Conservation (phyloP, 352 stramenopile species). For the Phytophthora pini region DNA sequence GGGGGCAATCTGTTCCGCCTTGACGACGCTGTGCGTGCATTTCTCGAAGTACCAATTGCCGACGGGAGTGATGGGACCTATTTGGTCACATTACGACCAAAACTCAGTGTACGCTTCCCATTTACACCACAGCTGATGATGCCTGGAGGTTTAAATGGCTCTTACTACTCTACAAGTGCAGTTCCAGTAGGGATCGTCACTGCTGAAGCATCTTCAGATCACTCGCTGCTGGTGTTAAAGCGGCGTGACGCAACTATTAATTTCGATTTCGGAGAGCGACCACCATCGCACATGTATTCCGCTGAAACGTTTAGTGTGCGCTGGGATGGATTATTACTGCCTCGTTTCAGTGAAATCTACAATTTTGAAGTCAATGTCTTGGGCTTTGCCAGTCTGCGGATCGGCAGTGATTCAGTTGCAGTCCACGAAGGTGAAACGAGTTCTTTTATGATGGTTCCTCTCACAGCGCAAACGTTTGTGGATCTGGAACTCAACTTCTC, state of each 20-base stretch:
- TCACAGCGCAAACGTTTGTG: constrained; percentile 51
- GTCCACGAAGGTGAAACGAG: constrained; percentile 8
- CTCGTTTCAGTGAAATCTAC: constrained; percentile 63
- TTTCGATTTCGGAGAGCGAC: constrained; percentile 54
- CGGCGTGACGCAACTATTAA: constrained; percentile 47
- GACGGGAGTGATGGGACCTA: constrained; percentile 53
- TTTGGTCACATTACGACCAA: constrained; percentile 40
- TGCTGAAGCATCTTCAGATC: constrained; percentile 24
- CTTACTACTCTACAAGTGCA: constrained; percentile 48
- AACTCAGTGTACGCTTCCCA: constrained; percentile 23
- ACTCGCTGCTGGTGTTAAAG: constrained; percentile 26
- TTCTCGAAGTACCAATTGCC: constrained; percentile 34
- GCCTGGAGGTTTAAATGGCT: constrained; percentile 62
- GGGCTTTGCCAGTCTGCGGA: constrained; percentile 40
- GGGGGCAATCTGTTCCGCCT: constrained; percentile 61
- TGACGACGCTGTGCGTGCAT: constrained; percentile 22
- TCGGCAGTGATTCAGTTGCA: constrained; percentile 28
- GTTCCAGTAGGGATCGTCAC: constrained; percentile 24
- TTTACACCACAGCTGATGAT: constrained; percentile 62
- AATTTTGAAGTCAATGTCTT: constrained; percentile 50
- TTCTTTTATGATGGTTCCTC: constrained; percentile 15
- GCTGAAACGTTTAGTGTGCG: constrained; percentile 62
- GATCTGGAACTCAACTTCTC: constrained; percentile 58
- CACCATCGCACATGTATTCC: constrained; percentile 42
- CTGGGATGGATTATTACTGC: constrained; percentile 62